Evolutionary conservation across 2,329 filamentous ascomycete species (phyloP).

Genomic region (Eutypa lata): DNA sequence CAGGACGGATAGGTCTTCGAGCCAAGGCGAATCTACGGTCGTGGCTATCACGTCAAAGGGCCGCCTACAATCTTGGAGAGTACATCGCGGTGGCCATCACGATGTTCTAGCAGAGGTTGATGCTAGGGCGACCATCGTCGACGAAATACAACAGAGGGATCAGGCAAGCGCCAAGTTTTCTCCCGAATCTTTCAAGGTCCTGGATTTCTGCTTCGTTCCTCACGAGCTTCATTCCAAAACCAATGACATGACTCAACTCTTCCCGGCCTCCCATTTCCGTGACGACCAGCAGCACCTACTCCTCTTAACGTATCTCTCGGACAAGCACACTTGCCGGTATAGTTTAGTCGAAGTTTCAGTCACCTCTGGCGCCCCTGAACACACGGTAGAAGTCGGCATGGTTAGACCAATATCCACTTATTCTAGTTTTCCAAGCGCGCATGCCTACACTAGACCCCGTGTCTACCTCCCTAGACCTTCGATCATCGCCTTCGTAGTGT

Average conservation of each 20-base stretch:
- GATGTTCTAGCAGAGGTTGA: slow-evolving; percentile 71
- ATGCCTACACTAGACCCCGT: slow-evolving; percentile 50
- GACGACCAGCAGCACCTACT: slow-evolving; percentile 59
- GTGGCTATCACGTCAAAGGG: slow-evolving; percentile 76
- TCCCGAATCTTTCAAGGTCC: slow-evolving; percentile 63
- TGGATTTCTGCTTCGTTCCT: slow-evolving; percentile 75
- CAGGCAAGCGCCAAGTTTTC: slow-evolving; percentile 46
- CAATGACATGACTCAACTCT: slow-evolving; percentile 47
- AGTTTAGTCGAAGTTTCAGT: slow-evolving; percentile 71
- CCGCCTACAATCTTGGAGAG: slow-evolving; percentile 78
- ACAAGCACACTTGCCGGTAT: slow-evolving; percentile 58
- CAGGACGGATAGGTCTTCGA: slow-evolving; percentile 66
- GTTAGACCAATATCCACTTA: slow-evolving; percentile 67
- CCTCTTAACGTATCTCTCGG: slow-evolving; percentile 56
- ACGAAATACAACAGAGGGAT: slow-evolving; percentile 56
- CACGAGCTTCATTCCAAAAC: slow-evolving; percentile 50
- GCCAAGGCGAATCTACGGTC: slow-evolving; percentile 80
- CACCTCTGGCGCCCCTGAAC: slow-evolving; percentile 39
- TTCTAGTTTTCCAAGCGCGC: slow-evolving; percentile 46
- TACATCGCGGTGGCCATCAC: slow-evolving; percentile 84
- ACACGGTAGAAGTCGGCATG: slow-evolving; percentile 54
- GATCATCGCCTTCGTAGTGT: slow-evolving; percentile 77
- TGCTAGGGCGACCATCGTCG: slow-evolving; percentile 60
- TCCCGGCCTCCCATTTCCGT: slow-evolving; percentile 42
- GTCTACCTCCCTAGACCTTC: slow-evolving; percentile 76